Evolutionary conservation across 2,329 filamentous ascomycete genomes (phyloP).

Genomic region (Penicillium sp.): DNA sequence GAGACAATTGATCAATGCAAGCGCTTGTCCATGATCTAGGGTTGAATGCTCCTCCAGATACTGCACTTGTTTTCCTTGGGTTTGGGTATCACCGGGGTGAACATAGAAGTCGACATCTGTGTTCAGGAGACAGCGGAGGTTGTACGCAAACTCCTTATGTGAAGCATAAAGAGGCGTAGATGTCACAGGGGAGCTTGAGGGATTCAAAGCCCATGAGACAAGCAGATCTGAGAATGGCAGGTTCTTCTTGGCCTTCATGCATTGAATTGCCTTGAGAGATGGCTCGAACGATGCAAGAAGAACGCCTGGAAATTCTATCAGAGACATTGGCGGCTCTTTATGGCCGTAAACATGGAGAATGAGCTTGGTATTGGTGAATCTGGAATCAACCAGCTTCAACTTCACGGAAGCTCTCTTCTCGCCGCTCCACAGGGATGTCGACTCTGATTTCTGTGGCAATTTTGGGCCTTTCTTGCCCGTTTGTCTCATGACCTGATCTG

Average conservation of each 20-base stretch:
- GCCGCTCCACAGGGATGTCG: slow-evolving; percentile 29
- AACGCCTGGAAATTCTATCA: slow-evolving; percentile 66
- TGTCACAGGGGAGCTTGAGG: slow-evolving; percentile 28
- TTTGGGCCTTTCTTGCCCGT: neutral
- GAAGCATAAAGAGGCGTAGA: slow-evolving; percentile 56
- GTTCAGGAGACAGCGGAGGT: slow-evolving; percentile 28
- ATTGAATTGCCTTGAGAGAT: slow-evolving; percentile 59
- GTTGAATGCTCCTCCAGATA: slow-evolving; percentile 17
- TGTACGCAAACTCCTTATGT: slow-evolving; percentile 52
- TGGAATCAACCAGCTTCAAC: slow-evolving; percentile 30
- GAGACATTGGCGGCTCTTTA: slow-evolving; percentile 20
- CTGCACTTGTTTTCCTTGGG: slow-evolving; percentile 1
- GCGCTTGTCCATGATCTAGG: slow-evolving; percentile 24
- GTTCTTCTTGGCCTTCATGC: slow-evolving; percentile 47
- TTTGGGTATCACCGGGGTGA: slow-evolving; percentile 14
- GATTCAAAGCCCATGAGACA: slow-evolving; percentile 21
- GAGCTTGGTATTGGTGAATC: slow-evolving; percentile 22
- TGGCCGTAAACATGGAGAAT: slow-evolving; percentile 19
- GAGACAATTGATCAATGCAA: slow-evolving; percentile 20
- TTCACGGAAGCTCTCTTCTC: slow-evolving; percentile 29
- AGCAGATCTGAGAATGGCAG: slow-evolving; percentile 55
- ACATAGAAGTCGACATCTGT: slow-evolving; percentile 26
- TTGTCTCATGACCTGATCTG: slow-evolving; percentile 12
- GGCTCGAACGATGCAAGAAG: slow-evolving; percentile 61
- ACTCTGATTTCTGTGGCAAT: neutral